phyloP scores from a whole-genome alignment of 148 eudicot genomes.

The Oxyria digyna region DNA sequence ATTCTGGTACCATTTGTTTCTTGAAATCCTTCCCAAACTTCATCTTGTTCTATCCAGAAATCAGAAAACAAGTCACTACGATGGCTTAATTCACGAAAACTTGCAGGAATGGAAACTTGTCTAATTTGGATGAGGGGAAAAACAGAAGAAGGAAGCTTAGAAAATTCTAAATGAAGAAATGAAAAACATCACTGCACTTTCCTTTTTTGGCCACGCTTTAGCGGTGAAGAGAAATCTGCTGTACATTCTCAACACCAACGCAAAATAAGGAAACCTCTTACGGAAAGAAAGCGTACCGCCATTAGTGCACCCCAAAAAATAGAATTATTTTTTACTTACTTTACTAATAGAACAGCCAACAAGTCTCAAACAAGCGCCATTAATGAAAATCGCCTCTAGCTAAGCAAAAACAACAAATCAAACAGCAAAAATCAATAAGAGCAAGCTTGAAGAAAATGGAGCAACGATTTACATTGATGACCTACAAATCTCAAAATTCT shows the following conservation, averaged over 20 bases:
- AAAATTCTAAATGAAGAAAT: neutral
- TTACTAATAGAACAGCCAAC: neutral
- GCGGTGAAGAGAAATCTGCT: neutral
- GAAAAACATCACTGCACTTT: neutral
- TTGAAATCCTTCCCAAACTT: slow-evolving; percentile 68
- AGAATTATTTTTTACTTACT: neutral
- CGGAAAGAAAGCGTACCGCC: neutral
- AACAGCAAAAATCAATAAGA: neutral
- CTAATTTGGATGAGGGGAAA: neutral
- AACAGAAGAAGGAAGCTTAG: neutral
- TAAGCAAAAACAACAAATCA: neutral
- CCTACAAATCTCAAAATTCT: too few species aligned
- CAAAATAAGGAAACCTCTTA: neutral
- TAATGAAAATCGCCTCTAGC: too few species aligned
- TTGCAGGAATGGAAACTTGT: neutral
- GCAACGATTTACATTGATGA: too few species aligned
- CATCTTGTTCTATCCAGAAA: slow-evolving; percentile 22
- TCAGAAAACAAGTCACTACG: neutral
- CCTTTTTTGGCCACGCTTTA: neutral
- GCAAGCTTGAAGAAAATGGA: too few species aligned
- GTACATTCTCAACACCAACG: neutral
- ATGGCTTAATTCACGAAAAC: neutral
- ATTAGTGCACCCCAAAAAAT: neutral
- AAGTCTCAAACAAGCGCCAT: neutral
- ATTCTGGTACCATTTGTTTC: slow-evolving; percentile 64